Evolutionary conservation across 2,329 filamentous ascomycete species (phyloP).

Genomic region (Domatiomyces globalis): DNA sequence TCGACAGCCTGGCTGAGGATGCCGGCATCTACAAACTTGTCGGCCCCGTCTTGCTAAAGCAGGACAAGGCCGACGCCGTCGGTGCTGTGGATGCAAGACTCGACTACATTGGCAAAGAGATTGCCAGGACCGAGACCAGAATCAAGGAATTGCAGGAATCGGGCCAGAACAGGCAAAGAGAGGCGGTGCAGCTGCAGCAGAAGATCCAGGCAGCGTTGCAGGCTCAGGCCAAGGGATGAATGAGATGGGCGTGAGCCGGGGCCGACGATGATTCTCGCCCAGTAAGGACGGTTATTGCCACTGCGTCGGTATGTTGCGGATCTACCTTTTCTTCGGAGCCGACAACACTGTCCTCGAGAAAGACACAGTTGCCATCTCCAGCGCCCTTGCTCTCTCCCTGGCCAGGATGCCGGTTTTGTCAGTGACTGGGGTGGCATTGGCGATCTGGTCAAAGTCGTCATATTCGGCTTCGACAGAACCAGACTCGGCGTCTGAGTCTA

Average conservation of each 20-base stretch:
- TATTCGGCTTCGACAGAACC: constrained; percentile 56
- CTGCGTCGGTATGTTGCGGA: neutral
- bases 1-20: constrained; percentile 60
- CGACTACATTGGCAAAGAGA: constrained; percentile 86
- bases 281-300: neutral
- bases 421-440: constrained; percentile 77
- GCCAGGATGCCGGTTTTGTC: constrained; percentile 63
- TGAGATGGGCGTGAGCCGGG: neutral
- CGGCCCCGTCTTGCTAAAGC: constrained; percentile 83
- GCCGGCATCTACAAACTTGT: constrained; percentile 93
- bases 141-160: constrained; percentile 51
- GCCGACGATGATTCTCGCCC: neutral
- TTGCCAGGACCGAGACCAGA: constrained; percentile 55
- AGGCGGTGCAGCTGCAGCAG: constrained; percentile 33
- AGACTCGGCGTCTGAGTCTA: constrained; percentile 54
- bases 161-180: constrained; percentile 50
- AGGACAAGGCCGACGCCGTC: constrained; percentile 79
- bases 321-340: constrained; percentile 35
- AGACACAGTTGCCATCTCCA: constrained; percentile 35
- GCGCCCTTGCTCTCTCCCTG: constrained; percentile 41
- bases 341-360: constrained; percentile 36
- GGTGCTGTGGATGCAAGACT: constrained; percentile 81
- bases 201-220: constrained; percentile 16
- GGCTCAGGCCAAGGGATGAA: constrained; percentile 13
- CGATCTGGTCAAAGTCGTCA: constrained; percentile 74